Evolutionary conservation across 345 rosid genomes (phyloP), one percentile per base, ranked within the genome.

Genomic region (Boechera retrofracta): DNA sequence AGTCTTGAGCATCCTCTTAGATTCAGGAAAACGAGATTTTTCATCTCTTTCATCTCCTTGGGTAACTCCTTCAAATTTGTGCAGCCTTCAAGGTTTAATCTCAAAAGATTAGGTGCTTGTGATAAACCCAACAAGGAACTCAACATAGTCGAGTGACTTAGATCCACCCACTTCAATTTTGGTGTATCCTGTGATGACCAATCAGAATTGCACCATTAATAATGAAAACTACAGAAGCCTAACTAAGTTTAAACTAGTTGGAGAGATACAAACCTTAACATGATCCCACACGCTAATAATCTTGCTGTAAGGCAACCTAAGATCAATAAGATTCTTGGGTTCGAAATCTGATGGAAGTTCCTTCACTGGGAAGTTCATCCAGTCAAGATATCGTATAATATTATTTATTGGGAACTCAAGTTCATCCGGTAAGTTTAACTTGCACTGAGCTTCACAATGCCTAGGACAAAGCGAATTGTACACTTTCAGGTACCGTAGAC

Each of bases 1-100:
- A 77, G 76, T 1, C 58, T 60, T 10, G 26, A 54, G 16, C 82
- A 83, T 26, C 60, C 79, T 66, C 29, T 67, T 11, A 83, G n/a
- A 44, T 13, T 51, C 60, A 83, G 1, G 15, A 2, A 24, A 54
- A 67, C 65, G 0, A 83, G 74, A 16, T 7, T 58, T 5, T 42
- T 7, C 65, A 73, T 67, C 5, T 49, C 1, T 69, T 66, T 3
- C 49, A 80, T 52, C 33, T 74, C 72, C 1, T 18, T 15, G 0
- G 69, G 67, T 2, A 64, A 64, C 47, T 64, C 58, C 16, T 16
- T 11, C 33, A 81, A 66, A 38, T 67, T 67, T 0, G n/a, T 47
- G 75, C 87, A 85, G 0, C 67, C 52, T 36, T 53, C 39, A 5
- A 85, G 75, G 12, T 38, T 6, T 11, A 82, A 15, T 15, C 38